A percentile compares a stretch with the other conserved stretches of the same genome.
Evolutionary conservation across 2,329 filamentous ascomycete species (phyloP).

Genomic region (Phoma sp.): DNA sequence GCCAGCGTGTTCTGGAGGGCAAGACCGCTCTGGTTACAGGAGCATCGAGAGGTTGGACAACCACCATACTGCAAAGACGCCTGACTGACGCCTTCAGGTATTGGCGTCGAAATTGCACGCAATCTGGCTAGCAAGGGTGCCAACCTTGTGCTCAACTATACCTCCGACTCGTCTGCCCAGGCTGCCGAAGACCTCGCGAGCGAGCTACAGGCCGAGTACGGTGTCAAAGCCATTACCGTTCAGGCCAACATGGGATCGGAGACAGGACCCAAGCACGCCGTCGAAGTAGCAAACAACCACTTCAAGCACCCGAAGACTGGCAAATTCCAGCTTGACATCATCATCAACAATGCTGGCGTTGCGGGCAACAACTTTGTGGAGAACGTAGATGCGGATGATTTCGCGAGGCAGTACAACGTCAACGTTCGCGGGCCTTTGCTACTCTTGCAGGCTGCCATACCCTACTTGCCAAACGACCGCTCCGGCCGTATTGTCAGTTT

Average conservation of each 20-base stretch:
- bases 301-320: constrained; percentile 61
- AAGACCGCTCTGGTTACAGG: constrained; percentile 83
- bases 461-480: constrained; percentile 72
- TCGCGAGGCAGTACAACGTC: constrained; percentile 74
- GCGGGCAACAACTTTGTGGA: constrained; percentile 68
- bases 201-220: constrained; percentile 63
- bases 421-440: constrained; percentile 85
- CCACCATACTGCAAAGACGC: not conserved
- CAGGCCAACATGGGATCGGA: constrained; percentile 75
- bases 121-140: constrained; percentile 77
- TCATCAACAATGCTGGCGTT: constrained; percentile 85
- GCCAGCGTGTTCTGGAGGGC: constrained; percentile 61
- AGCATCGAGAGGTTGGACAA: constrained; percentile 69
- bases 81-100: constrained; percentile 60
- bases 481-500: constrained; percentile 69
- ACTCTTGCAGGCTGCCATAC: constrained; percentile 74
- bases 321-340: constrained; percentile 76
- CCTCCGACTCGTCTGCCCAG: constrained; percentile 64
- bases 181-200: constrained; percentile 61
- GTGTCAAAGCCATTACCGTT: constrained; percentile 65
- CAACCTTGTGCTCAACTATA: constrained; percentile 74
- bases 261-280: constrained; percentile 64
- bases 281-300: constrained; percentile 64
- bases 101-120: constrained; percentile 70
- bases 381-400: constrained; percentile 69